phyloP scores from a whole-genome alignment of 768 basidiomycete genomes.

The Russula griseocarnosa region DNA sequence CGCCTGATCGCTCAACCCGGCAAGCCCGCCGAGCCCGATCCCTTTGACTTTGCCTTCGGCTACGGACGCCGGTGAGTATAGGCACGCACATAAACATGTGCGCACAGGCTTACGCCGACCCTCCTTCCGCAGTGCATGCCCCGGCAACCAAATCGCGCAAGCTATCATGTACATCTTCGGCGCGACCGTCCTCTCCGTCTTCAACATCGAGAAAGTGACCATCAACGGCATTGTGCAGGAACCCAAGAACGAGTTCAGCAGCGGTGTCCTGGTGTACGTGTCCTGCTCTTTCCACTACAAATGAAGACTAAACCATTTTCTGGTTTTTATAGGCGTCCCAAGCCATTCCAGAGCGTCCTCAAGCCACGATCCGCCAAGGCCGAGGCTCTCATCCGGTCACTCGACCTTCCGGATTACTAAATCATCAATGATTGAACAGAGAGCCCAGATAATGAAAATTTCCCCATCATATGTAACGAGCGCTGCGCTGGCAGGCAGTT shows the following conservation, averaged over 20 bases:
- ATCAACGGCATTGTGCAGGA: slow-evolving; percentile 27
- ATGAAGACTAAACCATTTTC: not conserved
- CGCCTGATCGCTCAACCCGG: slow-evolving; percentile 31
- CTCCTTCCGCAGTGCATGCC: slow-evolving; percentile 23
- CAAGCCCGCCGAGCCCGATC: slow-evolving; percentile 28
- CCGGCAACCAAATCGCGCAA: slow-evolving; percentile 27
- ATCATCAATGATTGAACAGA: not conserved
- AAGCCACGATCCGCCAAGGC: slow-evolving; percentile 29
- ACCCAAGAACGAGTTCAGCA: slow-evolving; percentile 21
- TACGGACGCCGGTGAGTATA: slow-evolving; percentile 31
- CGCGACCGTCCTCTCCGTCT: slow-evolving; percentile 27
- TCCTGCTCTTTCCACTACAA: not conserved
- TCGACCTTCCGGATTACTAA: slow-evolving; percentile 19
- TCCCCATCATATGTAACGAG: not conserved
- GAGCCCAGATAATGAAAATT: not conserved
- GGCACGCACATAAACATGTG: not conserved
- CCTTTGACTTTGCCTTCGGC: slow-evolving; percentile 29
- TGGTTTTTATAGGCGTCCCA: slow-evolving; percentile 25
- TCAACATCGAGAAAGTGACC: slow-evolving; percentile 25
- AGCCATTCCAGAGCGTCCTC: slow-evolving; percentile 29
- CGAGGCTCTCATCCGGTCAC: slow-evolving; percentile 22
- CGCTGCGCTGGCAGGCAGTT: not conserved
- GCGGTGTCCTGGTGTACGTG: slow-evolving; percentile 25
- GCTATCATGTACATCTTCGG: slow-evolving; percentile 27
- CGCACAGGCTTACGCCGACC: not conserved